phyloP scores from a whole-genome alignment of 2,329 filamentous ascomycete genomes.

The Leptoxyphium fumago region DNA sequence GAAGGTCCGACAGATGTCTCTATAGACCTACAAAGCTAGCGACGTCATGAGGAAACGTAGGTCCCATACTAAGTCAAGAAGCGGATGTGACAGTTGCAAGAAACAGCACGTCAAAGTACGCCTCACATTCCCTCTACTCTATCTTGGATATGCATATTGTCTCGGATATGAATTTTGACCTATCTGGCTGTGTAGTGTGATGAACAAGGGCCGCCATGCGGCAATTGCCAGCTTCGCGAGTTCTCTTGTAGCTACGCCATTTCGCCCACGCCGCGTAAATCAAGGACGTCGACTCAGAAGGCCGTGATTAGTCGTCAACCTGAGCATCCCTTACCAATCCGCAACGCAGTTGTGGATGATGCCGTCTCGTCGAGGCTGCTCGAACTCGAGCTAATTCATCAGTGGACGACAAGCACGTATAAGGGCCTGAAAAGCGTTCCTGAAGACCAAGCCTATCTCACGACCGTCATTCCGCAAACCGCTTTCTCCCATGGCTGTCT shows the following conservation, averaged over 20 bases:
- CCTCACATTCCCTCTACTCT: too few relatives aligned
- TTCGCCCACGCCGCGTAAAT: neutral
- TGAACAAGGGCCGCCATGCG: neutral
- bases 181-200: neutral
- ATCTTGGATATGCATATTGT: too few relatives aligned
- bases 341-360: neutral
- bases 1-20: too few relatives aligned
- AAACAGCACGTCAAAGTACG: neutral
- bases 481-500: slow-evolving; percentile 1
- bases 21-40: neutral
- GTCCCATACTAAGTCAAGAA: neutral
- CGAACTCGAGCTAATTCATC: slow-evolving; percentile 2
- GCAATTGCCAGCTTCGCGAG: neutral
- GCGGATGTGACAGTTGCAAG: neutral
- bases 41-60: neutral
- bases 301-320: neutral
- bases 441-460: neutral
- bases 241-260: neutral
- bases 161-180: neutral
- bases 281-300: neutral
- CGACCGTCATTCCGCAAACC: neutral
- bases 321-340: neutral
- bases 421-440: neutral
- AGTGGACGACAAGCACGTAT: slow-evolving; percentile 1
- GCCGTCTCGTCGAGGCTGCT: slow-evolving; percentile 2